Conservation (phyloP, 306 rosid genomes). For the Acmispon strigosus region DNA sequence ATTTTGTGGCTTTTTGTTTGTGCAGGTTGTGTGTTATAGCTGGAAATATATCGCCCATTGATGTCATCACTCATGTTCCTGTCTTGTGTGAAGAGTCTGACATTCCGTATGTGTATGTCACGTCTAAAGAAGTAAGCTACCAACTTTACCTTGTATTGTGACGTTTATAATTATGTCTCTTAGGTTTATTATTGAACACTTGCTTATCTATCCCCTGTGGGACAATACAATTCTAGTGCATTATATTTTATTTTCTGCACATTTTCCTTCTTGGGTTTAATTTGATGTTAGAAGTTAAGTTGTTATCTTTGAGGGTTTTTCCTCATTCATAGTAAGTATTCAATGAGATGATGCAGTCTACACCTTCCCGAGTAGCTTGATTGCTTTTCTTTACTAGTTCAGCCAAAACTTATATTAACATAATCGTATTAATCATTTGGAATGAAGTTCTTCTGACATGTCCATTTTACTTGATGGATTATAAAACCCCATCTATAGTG, state of each 20-base stretch:
- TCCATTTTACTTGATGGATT: background rate
- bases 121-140: constrained; percentile 76
- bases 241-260: too few species aligned
- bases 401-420: background rate
- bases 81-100: constrained; percentile 80
- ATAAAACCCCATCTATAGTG: background rate
- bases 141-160: background rate
- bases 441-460: background rate
- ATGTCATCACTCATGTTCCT: constrained; percentile 92
- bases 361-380: background rate
- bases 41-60: constrained; percentile 91
- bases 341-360: background rate
- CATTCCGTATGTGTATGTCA: constrained; percentile 69
- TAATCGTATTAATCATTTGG: background rate
- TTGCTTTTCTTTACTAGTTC: background rate
- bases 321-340: background rate
- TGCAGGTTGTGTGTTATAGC: constrained; percentile 86
- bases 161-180: background rate
- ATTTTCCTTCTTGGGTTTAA: background rate
- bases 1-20: background rate
- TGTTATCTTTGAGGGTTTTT: background rate
- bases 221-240: background rate
- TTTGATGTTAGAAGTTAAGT: background rate
- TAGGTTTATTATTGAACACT: background rate
- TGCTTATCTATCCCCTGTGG: background rate